These are phyloP conservation scores for Colletotrichum horii DNA, from an alignment of 2,329 filamentous ascomycete species.

Conservation along the genomic window DNA sequence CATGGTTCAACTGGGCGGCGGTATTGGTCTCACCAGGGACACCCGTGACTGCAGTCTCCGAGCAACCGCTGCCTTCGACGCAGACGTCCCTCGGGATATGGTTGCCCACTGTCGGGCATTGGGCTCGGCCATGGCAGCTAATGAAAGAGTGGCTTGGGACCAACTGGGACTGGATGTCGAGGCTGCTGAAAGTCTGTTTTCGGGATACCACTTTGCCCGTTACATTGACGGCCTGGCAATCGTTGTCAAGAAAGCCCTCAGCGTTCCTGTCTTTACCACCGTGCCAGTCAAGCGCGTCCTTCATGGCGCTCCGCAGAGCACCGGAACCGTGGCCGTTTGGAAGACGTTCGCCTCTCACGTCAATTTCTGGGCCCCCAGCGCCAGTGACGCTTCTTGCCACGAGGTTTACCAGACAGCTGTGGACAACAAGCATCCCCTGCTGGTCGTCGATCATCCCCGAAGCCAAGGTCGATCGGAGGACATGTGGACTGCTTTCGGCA, in stretches of 20 bases:
- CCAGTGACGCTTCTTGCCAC: neutral
- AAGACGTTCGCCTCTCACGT: neutral
- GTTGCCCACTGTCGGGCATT: neutral
- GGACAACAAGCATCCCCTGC: neutral
- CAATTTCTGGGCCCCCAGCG: neutral
- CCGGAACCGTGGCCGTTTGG: neutral
- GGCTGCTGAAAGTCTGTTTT: neutral
- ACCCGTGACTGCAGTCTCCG: neutral
- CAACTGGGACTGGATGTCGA: neutral
- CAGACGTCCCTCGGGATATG: neutral
- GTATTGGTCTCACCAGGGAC: neutral
- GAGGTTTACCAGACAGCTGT: neutral
- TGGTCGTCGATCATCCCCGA: neutral
- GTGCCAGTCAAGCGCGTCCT: neutral
- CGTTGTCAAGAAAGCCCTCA: neutral
- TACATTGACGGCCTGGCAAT: neutral
- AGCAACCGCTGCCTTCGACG: neutral
- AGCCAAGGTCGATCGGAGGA: neutral
- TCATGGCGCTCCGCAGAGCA: neutral
- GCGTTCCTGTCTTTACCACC: neutral
- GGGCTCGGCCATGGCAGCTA: neutral
- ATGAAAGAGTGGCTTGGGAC: neutral
- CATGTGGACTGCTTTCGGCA: neutral
- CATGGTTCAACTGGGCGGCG: neutral
- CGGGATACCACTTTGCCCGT: rapidly evolving